Conservation (phyloP, 345 rosid species). For the Reutealis trisperma region DNA sequence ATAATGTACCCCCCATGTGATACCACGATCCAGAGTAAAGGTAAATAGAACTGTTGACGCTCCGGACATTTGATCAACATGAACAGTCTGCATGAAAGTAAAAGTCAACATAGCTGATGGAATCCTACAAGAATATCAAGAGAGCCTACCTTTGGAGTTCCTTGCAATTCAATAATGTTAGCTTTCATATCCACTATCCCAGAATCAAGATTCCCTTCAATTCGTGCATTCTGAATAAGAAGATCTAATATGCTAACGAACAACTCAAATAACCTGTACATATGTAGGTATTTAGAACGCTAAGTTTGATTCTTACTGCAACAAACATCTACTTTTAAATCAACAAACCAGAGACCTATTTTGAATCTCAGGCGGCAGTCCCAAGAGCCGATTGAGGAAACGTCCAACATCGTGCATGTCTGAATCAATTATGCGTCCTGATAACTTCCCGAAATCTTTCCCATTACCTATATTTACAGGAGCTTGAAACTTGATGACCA, state of each 20-base stretch:
- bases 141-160: constrained; percentile 77
- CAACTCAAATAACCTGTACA: constrained; percentile 84
- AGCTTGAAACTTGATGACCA: constrained; percentile 10
- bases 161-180: constrained; percentile 71
- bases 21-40: constrained; percentile 89
- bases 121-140: constrained; percentile 24
- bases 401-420: constrained; percentile 99
- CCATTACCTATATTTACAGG: constrained; percentile 62
- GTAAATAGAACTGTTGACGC: constrained; percentile 90
- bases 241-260: constrained; percentile 86
- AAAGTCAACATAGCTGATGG: constrained; percentile 29
- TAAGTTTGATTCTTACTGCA: constrained; percentile 15
- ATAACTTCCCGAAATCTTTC: constrained; percentile 82
- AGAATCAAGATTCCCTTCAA: constrained; percentile 91
- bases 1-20: constrained; percentile 81
- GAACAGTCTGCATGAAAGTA: constrained; percentile 67
- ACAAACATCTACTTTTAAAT: constrained; percentile 11
- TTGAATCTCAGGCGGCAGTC: constrained; percentile 96
- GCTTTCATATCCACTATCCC: constrained; percentile 98
- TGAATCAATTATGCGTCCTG: constrained; percentile 97
- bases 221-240: constrained; percentile 89
- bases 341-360: constrained; percentile 58
- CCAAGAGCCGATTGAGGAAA: constrained; percentile 89
- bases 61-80: constrained; percentile 94
- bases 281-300: constrained; percentile 26